A percentile compares a stretch with the other conserved stretches of the same genome.
Evolutionary conservation across 139 green algal species (phyloP).

Genomic region (Spirogloea muscicola): DNA sequence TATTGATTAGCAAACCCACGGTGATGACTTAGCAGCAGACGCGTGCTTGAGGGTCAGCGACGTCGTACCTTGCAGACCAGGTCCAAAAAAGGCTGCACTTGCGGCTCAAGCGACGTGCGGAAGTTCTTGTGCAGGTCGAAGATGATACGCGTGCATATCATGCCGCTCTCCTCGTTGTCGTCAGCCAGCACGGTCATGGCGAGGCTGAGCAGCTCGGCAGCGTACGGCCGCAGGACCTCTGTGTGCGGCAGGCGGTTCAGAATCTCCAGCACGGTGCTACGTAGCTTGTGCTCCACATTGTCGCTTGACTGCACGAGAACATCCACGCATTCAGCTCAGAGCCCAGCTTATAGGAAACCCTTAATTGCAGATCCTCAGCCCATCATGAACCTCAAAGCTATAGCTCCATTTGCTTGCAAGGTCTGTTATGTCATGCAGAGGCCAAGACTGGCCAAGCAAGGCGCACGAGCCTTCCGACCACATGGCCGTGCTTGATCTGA

Average conservation of each 20-base stretch:
- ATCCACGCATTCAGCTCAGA: no score
- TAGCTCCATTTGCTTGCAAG: no score
- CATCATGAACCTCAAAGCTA: no score
- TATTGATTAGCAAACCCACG: no score
- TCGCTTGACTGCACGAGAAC: constrained; percentile 32
- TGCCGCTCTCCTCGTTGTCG: constrained; percentile 88
- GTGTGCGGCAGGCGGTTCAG: constrained; percentile 73
- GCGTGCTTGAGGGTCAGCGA: no score
- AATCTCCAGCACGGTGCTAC: constrained; percentile 68
- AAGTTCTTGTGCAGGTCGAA: constrained; percentile 89
- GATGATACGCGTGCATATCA: constrained; percentile 70
- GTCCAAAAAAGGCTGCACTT: constrained; percentile 70
- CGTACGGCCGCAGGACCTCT: constrained; percentile 59
- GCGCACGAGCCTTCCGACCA: no score
- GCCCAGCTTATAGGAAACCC: no score
- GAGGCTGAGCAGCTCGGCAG: constrained; percentile 61
- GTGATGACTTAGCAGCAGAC: no score
- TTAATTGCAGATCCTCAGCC: no score
- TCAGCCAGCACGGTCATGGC: constrained; percentile 61
- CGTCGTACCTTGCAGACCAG: constrained; percentile 60
- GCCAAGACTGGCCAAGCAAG: no score
- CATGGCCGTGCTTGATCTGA: no score
- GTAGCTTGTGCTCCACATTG: constrained; percentile 62
- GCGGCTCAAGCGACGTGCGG: constrained; percentile 57
- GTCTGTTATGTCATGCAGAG: no score